A percentile compares a stretch with the other conserved stretches of the same genome.
phyloP scores from a whole-genome alignment of 345 rosid genomes.

The Cardamine chenopodiifolia region DNA sequence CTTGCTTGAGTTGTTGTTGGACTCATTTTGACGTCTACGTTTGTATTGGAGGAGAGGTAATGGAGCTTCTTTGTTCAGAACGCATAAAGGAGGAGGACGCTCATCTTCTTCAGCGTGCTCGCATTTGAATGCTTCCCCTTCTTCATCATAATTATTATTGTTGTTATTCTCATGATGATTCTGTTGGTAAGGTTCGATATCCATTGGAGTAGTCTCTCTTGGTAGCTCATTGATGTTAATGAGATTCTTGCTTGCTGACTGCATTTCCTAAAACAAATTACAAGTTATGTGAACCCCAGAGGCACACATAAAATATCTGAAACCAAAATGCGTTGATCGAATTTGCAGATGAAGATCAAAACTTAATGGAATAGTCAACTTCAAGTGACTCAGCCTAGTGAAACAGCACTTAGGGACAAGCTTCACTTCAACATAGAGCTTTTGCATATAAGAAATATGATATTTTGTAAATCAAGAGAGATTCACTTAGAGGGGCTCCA shows the following conservation, averaged over 20 bases:
- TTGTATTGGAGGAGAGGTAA: slow-evolving; percentile 71
- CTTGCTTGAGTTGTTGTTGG: slow-evolving; percentile 57
- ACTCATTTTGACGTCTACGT: slow-evolving; percentile 66
- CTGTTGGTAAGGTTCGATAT: slow-evolving; percentile 26
- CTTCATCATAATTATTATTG: slow-evolving; percentile 19
- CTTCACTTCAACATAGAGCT: slow-evolving; percentile 18
- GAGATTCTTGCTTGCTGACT: slow-evolving; percentile 32
- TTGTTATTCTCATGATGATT: slow-evolving; percentile 32
- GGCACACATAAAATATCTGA: background rate
- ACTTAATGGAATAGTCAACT: background rate
- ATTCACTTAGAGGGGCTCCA: background rate
- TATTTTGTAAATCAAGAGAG: slow-evolving; percentile 14
- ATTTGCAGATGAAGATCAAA: slow-evolving; percentile 6
- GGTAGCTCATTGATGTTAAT: slow-evolving; percentile 47
- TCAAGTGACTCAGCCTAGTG: slow-evolving; percentile 2
- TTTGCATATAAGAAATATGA: slow-evolving; percentile 5
- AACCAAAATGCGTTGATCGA: background rate
- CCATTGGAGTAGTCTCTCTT: slow-evolving; percentile 38
- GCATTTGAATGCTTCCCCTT: slow-evolving; percentile 30
- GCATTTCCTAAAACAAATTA: slow-evolving; percentile 45
- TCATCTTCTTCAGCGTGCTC: slow-evolving; percentile 44
- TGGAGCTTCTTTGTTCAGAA: slow-evolving; percentile 62
- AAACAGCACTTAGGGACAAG: slow-evolving; percentile 20
- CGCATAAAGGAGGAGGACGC: slow-evolving; percentile 48
- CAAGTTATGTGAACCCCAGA: slow-evolving; percentile 11